A percentile compares a stretch with the other conserved stretches of the same genome.
phyloP scores from a whole-genome alignment of 2,329 filamentous ascomycete species.

The Aspergillus amoenus region DNA sequence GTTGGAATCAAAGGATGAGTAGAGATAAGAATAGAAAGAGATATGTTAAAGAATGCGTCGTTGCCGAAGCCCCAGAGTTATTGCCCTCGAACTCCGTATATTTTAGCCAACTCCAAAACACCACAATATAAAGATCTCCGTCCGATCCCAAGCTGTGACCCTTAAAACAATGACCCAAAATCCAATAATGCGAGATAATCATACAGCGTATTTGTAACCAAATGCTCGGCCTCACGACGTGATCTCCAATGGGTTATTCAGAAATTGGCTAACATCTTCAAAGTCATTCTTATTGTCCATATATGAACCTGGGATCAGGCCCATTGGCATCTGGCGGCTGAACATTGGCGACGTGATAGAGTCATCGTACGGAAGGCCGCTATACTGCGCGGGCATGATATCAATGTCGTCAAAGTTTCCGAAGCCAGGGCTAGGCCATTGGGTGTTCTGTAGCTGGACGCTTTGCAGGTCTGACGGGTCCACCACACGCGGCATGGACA shows the following conservation, averaged over 20 bases:
- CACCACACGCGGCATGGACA: constrained; percentile 36
- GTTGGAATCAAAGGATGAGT: not conserved
- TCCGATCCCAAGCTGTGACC: not conserved
- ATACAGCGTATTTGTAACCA: constrained; percentile 20
- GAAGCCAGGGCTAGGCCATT: constrained; percentile 26
- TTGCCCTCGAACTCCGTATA: constrained; percentile 1
- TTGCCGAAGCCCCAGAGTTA: not conserved
- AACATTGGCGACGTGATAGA: constrained; percentile 36
- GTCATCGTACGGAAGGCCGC: constrained; percentile 35
- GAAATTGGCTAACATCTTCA: constrained; percentile 42
- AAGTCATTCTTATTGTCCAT: constrained; percentile 35
- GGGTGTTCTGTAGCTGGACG: constrained; percentile 17
- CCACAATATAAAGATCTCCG: not conserved
- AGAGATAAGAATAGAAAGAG: not conserved
- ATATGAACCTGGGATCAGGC: constrained; percentile 28
- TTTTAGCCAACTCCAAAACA: constrained; percentile 6
- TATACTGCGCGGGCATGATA: constrained; percentile 26
- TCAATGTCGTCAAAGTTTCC: constrained; percentile 15
- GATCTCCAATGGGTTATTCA: constrained; percentile 41
- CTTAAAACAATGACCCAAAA: not conserved
- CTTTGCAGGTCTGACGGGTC: constrained; percentile 38
- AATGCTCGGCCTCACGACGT: constrained; percentile 23
- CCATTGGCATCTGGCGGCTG: constrained; percentile 35
- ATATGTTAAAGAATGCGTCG: not conserved
- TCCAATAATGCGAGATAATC: not conserved